Percentiles rank a stretch among this genome's conserved stretches.
Conservation (phyloP, 2,329 filamentous ascomycete genomes). For the Onygenales sp. region DNA sequence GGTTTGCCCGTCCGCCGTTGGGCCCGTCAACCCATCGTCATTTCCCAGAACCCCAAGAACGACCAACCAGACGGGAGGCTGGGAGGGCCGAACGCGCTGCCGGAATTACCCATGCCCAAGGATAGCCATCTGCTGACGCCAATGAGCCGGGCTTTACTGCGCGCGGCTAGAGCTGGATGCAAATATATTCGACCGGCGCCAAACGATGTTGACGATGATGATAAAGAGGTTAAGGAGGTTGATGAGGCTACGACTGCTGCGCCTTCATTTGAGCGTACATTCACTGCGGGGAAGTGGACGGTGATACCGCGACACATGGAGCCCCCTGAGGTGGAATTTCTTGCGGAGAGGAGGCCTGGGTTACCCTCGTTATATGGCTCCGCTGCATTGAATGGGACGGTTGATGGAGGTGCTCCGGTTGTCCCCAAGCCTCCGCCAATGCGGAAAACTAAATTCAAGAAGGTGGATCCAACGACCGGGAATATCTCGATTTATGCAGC, state of each 20-base stretch:
- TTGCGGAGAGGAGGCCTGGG: slow-evolving; percentile 53
- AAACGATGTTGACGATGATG: slow-evolving; percentile 25
- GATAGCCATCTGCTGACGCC: slow-evolving; percentile 68
- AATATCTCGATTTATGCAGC: slow-evolving; percentile 79
- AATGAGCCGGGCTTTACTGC: slow-evolving; percentile 73
- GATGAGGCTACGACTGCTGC: slow-evolving; percentile 20
- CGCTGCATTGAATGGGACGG: slow-evolving; percentile 21
- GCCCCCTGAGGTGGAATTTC: slow-evolving; percentile 50
- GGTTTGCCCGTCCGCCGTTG: slow-evolving; percentile 87
- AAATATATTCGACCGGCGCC: slow-evolving; percentile 62
- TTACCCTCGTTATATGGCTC: slow-evolving; percentile 43
- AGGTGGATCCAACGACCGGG: slow-evolving; percentile 63
- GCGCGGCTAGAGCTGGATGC: slow-evolving; percentile 66
- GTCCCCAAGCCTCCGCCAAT: slow-evolving; percentile 47
- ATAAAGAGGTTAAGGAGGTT: slow-evolving; percentile 24
- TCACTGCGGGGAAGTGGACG: slow-evolving; percentile 49
- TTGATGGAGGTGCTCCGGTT: slow-evolving; percentile 11
- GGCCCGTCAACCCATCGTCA: slow-evolving; percentile 60
- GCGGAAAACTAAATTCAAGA: slow-evolving; percentile 70
- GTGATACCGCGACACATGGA: slow-evolving; percentile 48
- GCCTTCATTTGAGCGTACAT: slow-evolving; percentile 36
- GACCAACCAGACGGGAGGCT: slow-evolving; percentile 42
- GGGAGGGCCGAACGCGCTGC: slow-evolving; percentile 34
- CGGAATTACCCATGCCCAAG: slow-evolving; percentile 79
- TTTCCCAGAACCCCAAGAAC: slow-evolving; percentile 56